Conservation (phyloP, 2,329 filamentous ascomycete species). For the Hypomyces rosellus region DNA sequence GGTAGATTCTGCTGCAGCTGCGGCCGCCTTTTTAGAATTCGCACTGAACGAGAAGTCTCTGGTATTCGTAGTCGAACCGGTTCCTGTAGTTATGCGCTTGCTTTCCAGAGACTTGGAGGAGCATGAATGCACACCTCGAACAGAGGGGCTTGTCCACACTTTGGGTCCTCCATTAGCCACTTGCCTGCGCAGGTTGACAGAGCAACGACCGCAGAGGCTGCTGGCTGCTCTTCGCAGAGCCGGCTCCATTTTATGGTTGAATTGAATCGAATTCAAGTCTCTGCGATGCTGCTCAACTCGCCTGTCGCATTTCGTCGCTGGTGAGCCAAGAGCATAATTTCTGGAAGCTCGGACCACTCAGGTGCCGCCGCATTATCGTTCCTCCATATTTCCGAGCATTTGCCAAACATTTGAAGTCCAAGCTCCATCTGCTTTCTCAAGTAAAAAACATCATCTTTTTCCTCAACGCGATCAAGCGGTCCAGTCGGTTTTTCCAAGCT, state of each 20-base stretch:
- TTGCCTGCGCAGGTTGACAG: slow-evolving; percentile 28
- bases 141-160: slow-evolving; percentile 22
- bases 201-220: slow-evolving; percentile 35
- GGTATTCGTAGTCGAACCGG: slow-evolving; percentile 12
- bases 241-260: slow-evolving; percentile 30
- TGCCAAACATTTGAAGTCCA: slow-evolving; percentile 23
- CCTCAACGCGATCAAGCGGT: slow-evolving; percentile 18
- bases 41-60: slow-evolving; percentile 28
- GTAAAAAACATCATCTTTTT: slow-evolving; percentile 15
- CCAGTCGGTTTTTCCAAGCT: slow-evolving; percentile 22
- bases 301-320: background rate
- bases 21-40: slow-evolving; percentile 21
- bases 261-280: slow-evolving; percentile 11
- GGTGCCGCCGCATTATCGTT: slow-evolving; percentile 29
- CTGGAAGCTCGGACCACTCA: slow-evolving; percentile 24
- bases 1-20: slow-evolving; percentile 18
- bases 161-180: slow-evolving; percentile 17
- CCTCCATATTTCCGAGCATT: slow-evolving; percentile 22
- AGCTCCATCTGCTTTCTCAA: slow-evolving; percentile 20
- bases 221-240: slow-evolving; percentile 34
- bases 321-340: slow-evolving; percentile 4
- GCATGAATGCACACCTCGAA: slow-evolving; percentile 26
- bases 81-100: slow-evolving; percentile 13
- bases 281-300: background rate
- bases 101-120: slow-evolving; percentile 16